Percentiles rank a stretch among this genome's conserved stretches.
phyloP scores from a whole-genome alignment of 371 early-diverging fungal species.

The Mucor irregularis region DNA sequence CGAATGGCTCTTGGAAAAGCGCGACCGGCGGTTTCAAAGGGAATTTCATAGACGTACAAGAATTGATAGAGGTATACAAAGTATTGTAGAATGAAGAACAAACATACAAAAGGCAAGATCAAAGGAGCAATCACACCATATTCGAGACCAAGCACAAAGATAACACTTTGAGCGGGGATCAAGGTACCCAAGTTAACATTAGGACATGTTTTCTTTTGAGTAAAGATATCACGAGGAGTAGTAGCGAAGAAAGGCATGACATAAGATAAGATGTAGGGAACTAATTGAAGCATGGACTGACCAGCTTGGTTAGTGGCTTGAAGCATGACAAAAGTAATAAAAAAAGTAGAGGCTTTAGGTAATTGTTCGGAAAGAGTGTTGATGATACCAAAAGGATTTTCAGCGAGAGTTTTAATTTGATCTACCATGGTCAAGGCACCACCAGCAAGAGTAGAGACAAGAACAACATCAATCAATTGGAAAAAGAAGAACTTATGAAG shows the following conservation, averaged over 20 bases:
- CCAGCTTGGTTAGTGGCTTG: slow-evolving; percentile 67
- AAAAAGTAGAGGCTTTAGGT: slow-evolving; percentile 78
- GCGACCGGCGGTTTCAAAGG: slow-evolving; percentile 67
- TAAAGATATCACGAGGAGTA: slow-evolving; percentile 75
- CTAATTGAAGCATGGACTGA: slow-evolving; percentile 67
- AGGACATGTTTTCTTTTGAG: slow-evolving; percentile 46
- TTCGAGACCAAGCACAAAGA: slow-evolving; percentile 65
- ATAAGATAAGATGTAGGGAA: slow-evolving; percentile 63
- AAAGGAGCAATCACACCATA: slow-evolving; percentile 84
- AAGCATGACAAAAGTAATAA: slow-evolving; percentile 81
- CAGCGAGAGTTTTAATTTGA: slow-evolving; percentile 22
- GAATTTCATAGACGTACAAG: slow-evolving; percentile 69
- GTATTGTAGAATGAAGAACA: slow-evolving; percentile 75
- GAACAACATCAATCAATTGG: slow-evolving; percentile 81
- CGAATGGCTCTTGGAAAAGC: slow-evolving; percentile 68
- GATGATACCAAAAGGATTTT: slow-evolving; percentile 52
- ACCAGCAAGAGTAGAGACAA: slow-evolving; percentile 72
- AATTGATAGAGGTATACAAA: slow-evolving; percentile 82
- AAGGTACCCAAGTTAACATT: slow-evolving; percentile 49
- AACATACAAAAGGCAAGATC: slow-evolving; percentile 71
- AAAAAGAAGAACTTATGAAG: slow-evolving; percentile 78
- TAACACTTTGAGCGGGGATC: slow-evolving; percentile 66
- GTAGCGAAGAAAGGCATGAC: slow-evolving; percentile 65
- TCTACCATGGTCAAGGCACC: slow-evolving; percentile 57
- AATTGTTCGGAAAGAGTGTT: slow-evolving; percentile 54